Conservation (phyloP, 495 filamentous ascomycete species). For the Aspergillus kassunensis region DNA sequence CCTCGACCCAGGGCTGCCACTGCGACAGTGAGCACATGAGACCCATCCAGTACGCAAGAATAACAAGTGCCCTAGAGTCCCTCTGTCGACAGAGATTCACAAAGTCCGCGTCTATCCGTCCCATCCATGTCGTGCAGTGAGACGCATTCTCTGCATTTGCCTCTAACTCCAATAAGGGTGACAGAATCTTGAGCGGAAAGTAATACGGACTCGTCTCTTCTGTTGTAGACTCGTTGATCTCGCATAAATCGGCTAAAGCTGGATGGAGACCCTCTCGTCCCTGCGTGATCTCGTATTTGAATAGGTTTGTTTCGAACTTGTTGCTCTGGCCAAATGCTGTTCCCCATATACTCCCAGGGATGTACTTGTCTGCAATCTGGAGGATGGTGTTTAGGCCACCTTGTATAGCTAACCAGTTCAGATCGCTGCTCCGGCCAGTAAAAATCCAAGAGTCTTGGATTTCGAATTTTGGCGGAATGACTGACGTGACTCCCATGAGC, state of each 20-base stretch:
- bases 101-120: conserved; percentile 31
- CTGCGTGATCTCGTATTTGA: conserved; percentile 15
- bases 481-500: conserved; percentile 33
- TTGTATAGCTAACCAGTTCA: conserved; percentile 44
- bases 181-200: conserved; percentile 27
- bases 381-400: conserved; percentile 37
- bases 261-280: conserved; percentile 34
- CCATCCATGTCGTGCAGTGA: conserved; percentile 29
- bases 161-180: conserved; percentile 23
- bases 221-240: conserved; percentile 33
- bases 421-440: conserved; percentile 22
- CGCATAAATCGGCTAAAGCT: conserved; percentile 34
- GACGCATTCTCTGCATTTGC: conserved; percentile 15
- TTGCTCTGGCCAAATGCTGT: conserved; percentile 25
- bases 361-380: conserved; percentile 22
- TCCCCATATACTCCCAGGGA: conserved; percentile 35
- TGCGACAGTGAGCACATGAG: conserved; percentile 25
- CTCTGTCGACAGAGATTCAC: conserved; percentile 26
- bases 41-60: conserved; percentile 41
- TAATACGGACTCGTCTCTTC: conserved; percentile 37
- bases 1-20: conserved; percentile 29
- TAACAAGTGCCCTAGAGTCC: conserved; percentile 33
- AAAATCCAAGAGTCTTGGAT: conserved; percentile 44
- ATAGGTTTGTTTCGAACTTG: conserved; percentile 19
- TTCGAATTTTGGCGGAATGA: conserved; percentile 32